A percentile compares a stretch with the other conserved stretches of the same genome.
Conservation (phyloP, 495 filamentous ascomycete species). For the Podospora pseudocomata region DNA sequence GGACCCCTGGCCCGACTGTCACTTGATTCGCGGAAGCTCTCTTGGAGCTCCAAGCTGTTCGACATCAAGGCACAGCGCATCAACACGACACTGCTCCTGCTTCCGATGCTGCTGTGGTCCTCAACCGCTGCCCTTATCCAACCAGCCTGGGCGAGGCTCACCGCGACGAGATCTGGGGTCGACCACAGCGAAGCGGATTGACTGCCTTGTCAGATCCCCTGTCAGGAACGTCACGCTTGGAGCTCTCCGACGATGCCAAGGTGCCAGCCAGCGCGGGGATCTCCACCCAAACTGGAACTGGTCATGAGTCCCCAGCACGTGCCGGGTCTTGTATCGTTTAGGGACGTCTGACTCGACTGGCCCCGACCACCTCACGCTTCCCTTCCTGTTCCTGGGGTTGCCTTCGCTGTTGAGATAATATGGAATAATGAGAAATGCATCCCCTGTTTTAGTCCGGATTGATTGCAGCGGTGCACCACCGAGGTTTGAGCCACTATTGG, state of each 20-base stretch:
- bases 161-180: background rate
- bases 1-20: conserved; percentile 7
- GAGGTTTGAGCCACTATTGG: background rate
- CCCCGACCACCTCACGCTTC: background rate
- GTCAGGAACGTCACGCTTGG: conserved; percentile 21
- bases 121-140: background rate
- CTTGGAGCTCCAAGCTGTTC: conserved; percentile 10
- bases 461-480: background rate
- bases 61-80: conserved; percentile 9
- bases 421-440: conserved; percentile 10
- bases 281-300: conserved; percentile 15
- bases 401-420: background rate
- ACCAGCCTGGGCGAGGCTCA: conserved; percentile 2
- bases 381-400: background rate
- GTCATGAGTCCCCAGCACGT: conserved; percentile 24
- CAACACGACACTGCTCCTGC: background rate
- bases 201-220: conserved; percentile 11
- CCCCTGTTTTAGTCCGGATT: background rate
- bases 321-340: conserved; percentile 15
- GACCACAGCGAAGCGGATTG: background rate
- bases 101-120: background rate
- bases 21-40: conserved; percentile 19
- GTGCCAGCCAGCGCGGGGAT: conserved; percentile 10
- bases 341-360: conserved; percentile 15
- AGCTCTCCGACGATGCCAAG: conserved; percentile 16